Evolutionary conservation across 2,329 filamentous ascomycete species (phyloP).

Genomic region (Fusarium tupiense): DNA sequence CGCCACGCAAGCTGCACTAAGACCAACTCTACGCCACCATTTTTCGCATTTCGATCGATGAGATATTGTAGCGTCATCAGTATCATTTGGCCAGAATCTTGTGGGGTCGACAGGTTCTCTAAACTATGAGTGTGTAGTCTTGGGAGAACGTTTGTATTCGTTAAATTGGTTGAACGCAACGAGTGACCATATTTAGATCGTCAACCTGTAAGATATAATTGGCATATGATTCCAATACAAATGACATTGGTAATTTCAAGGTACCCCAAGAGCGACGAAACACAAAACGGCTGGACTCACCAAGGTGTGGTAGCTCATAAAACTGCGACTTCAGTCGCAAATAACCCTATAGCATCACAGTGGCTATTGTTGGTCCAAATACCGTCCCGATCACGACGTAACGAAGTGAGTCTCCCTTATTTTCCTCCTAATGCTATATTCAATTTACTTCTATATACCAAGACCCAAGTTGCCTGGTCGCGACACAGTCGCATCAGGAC

Average conservation of each 20-base stretch:
- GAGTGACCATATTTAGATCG: background rate
- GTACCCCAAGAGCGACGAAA: background rate
- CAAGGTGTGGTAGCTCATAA: conserved; percentile 17
- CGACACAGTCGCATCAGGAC: background rate
- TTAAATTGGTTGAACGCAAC: background rate
- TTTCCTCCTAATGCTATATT: background rate
- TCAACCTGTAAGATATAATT: background rate
- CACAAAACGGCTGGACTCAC: conserved; percentile 3
- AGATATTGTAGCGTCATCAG: conserved; percentile 25
- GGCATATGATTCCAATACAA: background rate
- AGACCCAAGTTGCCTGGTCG: background rate
- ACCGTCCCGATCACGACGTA: background rate
- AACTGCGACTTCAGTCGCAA: conserved; percentile 19
- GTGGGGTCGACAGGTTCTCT: conserved; percentile 1
- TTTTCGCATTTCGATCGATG: conserved; percentile 22
- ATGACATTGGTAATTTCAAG: background rate
- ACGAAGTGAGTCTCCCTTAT: background rate
- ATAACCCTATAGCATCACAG: conserved; percentile 4
- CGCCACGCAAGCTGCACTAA: conserved; percentile 46
- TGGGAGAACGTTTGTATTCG: background rate
- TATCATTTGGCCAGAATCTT: conserved; percentile 8
- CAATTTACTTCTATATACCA: background rate
- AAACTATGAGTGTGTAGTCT: background rate
- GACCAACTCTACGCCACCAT: conserved; percentile 43
- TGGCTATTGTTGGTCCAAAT: conserved; percentile 11